phyloP scores from a whole-genome alignment of 352 stramenopile genomes.

The Achlya hypogyna region DNA sequence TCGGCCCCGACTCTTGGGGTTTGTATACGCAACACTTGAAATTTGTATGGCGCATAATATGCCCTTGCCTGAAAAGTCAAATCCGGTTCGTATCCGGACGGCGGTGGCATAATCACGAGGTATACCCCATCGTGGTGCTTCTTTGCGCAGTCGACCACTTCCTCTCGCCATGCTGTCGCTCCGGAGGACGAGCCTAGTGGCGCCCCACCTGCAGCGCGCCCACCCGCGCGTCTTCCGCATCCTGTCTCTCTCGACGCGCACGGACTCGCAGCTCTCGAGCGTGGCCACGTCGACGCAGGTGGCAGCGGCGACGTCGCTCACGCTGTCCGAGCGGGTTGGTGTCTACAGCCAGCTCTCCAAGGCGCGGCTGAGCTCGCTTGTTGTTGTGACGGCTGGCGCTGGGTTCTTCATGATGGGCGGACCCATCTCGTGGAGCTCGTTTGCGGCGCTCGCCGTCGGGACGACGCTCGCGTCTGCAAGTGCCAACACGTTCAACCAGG shows the following conservation, averaged over 20 bases:
- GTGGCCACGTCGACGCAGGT: conserved; percentile 24
- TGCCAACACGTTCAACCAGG: conserved; percentile 97
- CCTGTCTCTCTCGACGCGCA: conserved; percentile 8
- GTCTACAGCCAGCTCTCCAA: conserved; percentile 93
- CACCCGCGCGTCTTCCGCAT: conserved; percentile 16
- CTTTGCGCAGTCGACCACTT: too few species aligned
- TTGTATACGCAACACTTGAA: neutral
- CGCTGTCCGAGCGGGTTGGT: conserved; percentile 49
- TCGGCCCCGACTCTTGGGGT: neutral
- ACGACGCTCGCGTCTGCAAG: conserved; percentile 92
- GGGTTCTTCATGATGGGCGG: conserved; percentile 95
- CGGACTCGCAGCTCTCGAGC: conserved; percentile 12
- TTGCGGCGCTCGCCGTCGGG: conserved; percentile 86
- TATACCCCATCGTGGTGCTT: neutral
- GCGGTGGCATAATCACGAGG: neutral
- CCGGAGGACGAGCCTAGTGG: neutral
- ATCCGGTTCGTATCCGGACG: neutral
- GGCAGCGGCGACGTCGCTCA: conserved; percentile 27
- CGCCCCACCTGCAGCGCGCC: conserved; percentile 1
- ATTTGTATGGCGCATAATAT: conserved; percentile 7
- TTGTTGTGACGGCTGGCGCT: conserved; percentile 93
- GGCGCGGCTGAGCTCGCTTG: conserved; percentile 88
- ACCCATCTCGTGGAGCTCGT: conserved; percentile 82
- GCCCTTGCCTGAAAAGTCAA: neutral
- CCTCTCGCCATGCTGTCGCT: conserved; percentile 9